Evolutionary conservation across 225 moss, liverwort and hornwort genomes (phyloP).

Genomic region (Bryoerythrophyllum caledonicum): DNA sequence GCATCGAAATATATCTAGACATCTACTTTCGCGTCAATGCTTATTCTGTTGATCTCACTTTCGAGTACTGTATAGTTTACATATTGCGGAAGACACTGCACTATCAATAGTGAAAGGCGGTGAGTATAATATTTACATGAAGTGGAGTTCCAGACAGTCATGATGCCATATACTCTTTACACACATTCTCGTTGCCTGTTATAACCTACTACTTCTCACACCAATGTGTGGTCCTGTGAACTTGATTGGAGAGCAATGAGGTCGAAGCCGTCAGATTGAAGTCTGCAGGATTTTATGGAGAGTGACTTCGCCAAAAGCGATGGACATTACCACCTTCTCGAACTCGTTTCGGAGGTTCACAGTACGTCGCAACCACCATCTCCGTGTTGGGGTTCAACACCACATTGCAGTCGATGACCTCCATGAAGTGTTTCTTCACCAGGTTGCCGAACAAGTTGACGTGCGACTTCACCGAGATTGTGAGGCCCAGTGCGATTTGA

Average conservation of each 20-base stretch:
- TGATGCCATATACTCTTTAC: background rate
- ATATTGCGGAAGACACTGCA: background rate
- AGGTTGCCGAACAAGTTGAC: constrained; percentile 51
- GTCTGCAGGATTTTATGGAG: constrained; percentile 16
- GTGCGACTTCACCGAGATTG: constrained; percentile 53
- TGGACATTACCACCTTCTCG: constrained; percentile 18
- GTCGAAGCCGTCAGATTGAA: background rate
- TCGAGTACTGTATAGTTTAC: background rate
- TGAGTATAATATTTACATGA: constrained; percentile 1
- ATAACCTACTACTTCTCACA: too few relatives aligned
- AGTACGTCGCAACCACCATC: constrained; percentile 44
- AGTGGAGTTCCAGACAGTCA: background rate
- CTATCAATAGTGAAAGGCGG: background rate
- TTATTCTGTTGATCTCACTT: background rate
- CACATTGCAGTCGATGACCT: constrained; percentile 47
- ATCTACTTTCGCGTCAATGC: background rate
- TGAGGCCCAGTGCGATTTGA: constrained; percentile 48
- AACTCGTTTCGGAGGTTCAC: constrained; percentile 41
- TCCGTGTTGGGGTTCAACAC: constrained; percentile 40
- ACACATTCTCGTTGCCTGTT: background rate
- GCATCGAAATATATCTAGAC: background rate
- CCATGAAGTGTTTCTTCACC: constrained; percentile 38
- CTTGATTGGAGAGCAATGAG: background rate
- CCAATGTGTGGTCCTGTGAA: too few relatives aligned
- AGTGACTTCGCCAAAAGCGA: constrained; percentile 2